A percentile compares a stretch with the other conserved stretches of the same genome.
These are phyloP conservation scores for Camelina laxa DNA, from an alignment of 345 rosid species.

Conservation along the genomic window DNA sequence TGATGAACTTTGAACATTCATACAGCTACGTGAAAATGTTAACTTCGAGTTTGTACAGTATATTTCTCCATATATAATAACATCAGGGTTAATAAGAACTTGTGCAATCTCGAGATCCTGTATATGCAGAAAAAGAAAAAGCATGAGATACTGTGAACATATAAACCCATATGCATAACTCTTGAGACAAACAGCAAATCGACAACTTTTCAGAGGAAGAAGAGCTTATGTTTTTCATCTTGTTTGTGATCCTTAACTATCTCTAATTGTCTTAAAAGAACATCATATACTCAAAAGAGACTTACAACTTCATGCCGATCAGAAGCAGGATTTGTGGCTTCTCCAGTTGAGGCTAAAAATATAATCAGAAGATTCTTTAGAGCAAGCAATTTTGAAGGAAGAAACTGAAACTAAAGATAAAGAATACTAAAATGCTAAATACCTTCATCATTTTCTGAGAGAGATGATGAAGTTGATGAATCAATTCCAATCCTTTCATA, in stretches of 20 bases:
- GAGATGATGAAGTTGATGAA: conserved; percentile 29
- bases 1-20: conserved; percentile 59
- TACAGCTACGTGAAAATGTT: conserved; percentile 52
- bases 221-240: conserved; percentile 9
- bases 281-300: conserved; percentile 16
- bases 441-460: conserved; percentile 33
- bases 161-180: conserved; percentile 6
- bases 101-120: conserved; percentile 52
- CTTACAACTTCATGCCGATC: conserved; percentile 35
- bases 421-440: neutral
- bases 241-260: neutral
- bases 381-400: conserved; percentile 25
- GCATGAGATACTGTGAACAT: neutral
- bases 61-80: conserved; percentile 49
- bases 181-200: conserved; percentile 24
- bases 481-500: conserved; percentile 25
- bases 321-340: conserved; percentile 29
- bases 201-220: neutral
- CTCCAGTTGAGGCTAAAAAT: conserved; percentile 34
- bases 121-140: conserved; percentile 34
- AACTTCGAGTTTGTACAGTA: conserved; percentile 53
- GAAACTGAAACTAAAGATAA: conserved; percentile 9
- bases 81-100: conserved; percentile 61
- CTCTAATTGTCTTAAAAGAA: neutral
- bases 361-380: conserved; percentile 7